phyloP scores from a whole-genome alignment of 2,329 filamentous ascomycete species.

The Claviceps africana region DNA sequence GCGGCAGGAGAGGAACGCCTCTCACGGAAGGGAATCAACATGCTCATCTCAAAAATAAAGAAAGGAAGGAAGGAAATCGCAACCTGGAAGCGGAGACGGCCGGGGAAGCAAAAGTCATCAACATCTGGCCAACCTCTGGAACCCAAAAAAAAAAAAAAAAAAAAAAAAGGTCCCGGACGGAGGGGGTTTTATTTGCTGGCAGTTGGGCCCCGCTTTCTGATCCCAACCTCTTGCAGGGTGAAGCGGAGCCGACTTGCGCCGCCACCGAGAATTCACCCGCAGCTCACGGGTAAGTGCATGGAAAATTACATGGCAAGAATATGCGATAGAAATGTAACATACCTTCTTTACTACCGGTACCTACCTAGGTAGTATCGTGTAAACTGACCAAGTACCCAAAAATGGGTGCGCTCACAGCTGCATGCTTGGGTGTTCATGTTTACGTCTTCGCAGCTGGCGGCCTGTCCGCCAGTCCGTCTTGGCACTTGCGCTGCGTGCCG shows the following conservation, averaged over 20 bases:
- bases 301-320: too few relatives aligned
- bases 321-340: too few relatives aligned
- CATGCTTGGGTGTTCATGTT: too few relatives aligned
- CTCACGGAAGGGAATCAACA: neutral
- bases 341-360: too few relatives aligned
- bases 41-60: neutral
- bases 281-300: too few relatives aligned
- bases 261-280: slow-evolving; percentile 1
- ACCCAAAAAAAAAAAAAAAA: neutral
- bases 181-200: neutral
- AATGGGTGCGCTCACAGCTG: too few relatives aligned
- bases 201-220: neutral
- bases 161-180: neutral
- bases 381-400: too few relatives aligned
- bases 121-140: too few relatives aligned
- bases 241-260: slow-evolving; percentile 5
- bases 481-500: too few relatives aligned
- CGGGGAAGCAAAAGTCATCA: neutral
- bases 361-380: too few relatives aligned
- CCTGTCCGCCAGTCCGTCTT: neutral
- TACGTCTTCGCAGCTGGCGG: neutral
- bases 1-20: neutral
- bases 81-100: neutral
- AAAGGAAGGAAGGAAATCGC: neutral
- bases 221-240: slow-evolving; percentile 5